Evolutionary conservation across 75 land plant genomes (phyloP), one percentile per base, ranked within the genome.

Genomic region (Chamaecyparis obtusa): DNA sequence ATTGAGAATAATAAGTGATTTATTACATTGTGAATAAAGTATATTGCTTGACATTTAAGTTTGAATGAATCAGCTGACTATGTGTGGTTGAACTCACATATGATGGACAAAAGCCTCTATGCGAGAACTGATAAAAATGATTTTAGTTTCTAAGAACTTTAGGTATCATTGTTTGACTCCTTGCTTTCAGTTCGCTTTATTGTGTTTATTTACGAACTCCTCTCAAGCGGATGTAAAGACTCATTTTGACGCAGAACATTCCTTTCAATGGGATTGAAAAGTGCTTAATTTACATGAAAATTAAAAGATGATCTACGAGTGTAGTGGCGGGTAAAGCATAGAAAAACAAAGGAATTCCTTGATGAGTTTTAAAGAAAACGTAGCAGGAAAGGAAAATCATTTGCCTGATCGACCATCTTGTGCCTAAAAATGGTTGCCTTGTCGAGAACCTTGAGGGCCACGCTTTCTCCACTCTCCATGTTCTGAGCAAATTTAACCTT

Each of bases 391-490:
- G n/a, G 35, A 24, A 21, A 30, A 85, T 32, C 6, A 87, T 13
- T 64, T 48, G 90, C 91, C 88, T 87, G 91, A 24, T 91, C 78
- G 56, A 91, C 92, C 92, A 91, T 90, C 86, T 88, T 90, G 85
- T 87, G 91, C 86, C 88, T 85, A 35, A 91, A 87, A 57, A 91
- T 88, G 7, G 86, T 83, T 16, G 80, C 81, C 91, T 91, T 91
- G 48, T 85, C 88, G 37, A 91, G 92, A 77, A 91, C 83, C 84
- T 91, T 91, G 74, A 86, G 55, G n/a, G 90, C 90, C 55, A 87
- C 90, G 48, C 76, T 80, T 79, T 89, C 84, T 75, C 90, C 86
- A 16, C 86, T 89, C 46, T 90, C 91, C 48, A 88, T 86, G 85
- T 90, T 89, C 51, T 87, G 51, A 15, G 93, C 92, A 54, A 89